Evolutionary conservation across 257 asterid genomes (phyloP), one percentile per base, ranked within the genome.

Genomic region (Salvia miltiorrhiza): DNA sequence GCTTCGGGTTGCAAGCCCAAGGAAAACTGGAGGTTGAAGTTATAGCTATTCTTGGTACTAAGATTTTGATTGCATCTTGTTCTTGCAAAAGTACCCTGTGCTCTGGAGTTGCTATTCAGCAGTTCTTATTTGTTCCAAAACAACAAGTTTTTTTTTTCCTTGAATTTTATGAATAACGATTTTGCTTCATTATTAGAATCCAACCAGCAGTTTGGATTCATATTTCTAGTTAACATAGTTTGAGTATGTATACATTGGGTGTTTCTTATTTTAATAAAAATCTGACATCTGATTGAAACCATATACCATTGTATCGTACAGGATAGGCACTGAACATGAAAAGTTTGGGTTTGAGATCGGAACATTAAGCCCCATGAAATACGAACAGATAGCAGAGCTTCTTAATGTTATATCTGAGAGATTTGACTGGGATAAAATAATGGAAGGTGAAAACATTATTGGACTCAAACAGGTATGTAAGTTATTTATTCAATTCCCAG

Each of bases 311-410:
- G 67, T 7, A 47, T 73, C 63, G 67, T 24, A 64, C 96, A 93
- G 97, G 86, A 93, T 93, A 78, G 99, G 99, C 68, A 93, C 99
- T 65, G 99, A 93, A 83, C 99, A 93, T 70, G 99, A 93, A 73
- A 93, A 93, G 73, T 93, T 93, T 57, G 99, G 99, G 73, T 93
- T 93, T 67, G 97, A 93, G 79, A 69, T 85, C 69, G 87, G 64
- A 67, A 87, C 91, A 45, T 75, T 93, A 65, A 81, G 64, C 30
- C 99, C 99, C 65, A 93, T 91, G 93, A 90, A 86, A 74, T 93
- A 93, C 71, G 90, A 86, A 44, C 99, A 93, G 76, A 93, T 93
- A 62, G 79, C 95, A 16, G 96, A 93, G 77, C 85, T 93, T 76
- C 96, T 93, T 53, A 76, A 87, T 72, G 75, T 85, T 73, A 86